Percentiles rank a stretch among this genome's conserved stretches.
Evolutionary conservation across 2,329 filamentous ascomycete species (phyloP).

Genomic region (Alternaria alternata): DNA sequence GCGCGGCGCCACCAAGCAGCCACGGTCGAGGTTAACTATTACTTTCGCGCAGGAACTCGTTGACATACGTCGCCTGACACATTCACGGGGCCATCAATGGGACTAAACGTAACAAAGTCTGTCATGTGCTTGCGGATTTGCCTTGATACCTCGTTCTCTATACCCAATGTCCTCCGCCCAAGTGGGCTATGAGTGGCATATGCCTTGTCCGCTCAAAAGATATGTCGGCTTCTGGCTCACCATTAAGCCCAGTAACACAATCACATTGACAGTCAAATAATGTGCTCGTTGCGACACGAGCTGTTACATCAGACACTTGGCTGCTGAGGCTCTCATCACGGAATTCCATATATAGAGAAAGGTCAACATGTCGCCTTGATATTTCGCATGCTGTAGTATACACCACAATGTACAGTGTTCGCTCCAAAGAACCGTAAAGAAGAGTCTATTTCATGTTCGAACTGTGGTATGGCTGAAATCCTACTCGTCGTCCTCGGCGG

Average conservation of each 20-base stretch:
- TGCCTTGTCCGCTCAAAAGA: background rate
- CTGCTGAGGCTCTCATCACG: background rate
- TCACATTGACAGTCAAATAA: background rate
- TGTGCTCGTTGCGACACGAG: background rate
- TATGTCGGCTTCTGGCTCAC: background rate
- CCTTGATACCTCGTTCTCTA: background rate
- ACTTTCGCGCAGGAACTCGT: background rate
- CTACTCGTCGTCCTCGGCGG: conserved; percentile 68
- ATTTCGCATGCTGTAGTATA: conserved; percentile 46
- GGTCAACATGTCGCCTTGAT: conserved; percentile 27
- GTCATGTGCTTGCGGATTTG: background rate
- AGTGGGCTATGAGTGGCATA: background rate
- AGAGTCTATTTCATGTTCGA: conserved; percentile 28
- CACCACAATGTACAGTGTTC: conserved; percentile 46
- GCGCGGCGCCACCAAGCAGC: conserved; percentile 13
- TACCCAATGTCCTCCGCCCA: background rate
- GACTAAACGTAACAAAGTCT: background rate
- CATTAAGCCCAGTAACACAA: background rate
- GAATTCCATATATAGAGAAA: background rate
- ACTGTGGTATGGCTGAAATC: conserved; percentile 15
- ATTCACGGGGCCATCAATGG: background rate
- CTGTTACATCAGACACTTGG: background rate
- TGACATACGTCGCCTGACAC: background rate
- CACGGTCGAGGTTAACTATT: background rate
- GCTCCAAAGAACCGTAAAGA: conserved; percentile 25